Evolutionary conservation across 306 rosid genomes (phyloP).

Genomic region (Senna siamea): DNA sequence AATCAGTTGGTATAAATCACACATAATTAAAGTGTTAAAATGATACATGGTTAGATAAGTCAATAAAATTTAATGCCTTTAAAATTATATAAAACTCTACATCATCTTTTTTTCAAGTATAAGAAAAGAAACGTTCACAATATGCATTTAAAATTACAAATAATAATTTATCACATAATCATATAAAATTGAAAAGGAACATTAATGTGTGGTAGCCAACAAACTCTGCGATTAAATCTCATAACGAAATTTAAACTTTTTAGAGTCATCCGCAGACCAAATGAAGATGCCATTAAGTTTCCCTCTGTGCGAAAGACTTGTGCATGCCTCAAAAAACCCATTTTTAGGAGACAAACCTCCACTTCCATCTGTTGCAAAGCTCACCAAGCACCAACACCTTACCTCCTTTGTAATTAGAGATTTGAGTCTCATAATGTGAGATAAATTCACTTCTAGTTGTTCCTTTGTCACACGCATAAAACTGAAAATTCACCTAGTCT

Average conservation of each 20-base stretch:
- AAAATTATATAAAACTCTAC: no score
- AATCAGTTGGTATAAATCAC: no score
- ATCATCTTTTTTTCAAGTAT: no score
- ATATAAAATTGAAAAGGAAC: no score
- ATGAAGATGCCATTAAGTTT: conserved; percentile 10
- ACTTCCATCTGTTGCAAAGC: conserved; percentile 9
- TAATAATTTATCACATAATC: no score
- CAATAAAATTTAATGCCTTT: no score
- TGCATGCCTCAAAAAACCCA: conserved; percentile 2
- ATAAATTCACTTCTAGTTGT: neutral
- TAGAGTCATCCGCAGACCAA: conserved; percentile 20
- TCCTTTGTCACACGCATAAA: neutral
- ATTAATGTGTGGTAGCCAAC: neutral
- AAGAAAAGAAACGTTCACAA: no score
- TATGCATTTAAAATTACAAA: no score
- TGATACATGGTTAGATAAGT: no score
- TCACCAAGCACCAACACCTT: conserved; percentile 12
- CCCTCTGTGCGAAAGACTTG: neutral
- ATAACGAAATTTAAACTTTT: neutral
- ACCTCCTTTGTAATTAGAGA: neutral
- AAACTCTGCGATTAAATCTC: conserved; percentile 5
- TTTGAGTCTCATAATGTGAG: neutral
- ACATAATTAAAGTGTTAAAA: no score
- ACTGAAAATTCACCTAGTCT: conserved; percentile 12
- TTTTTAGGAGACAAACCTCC: neutral